Conservation (phyloP, 371 early-diverging fungal species). For the Coelomomyces lativittatus region DNA sequence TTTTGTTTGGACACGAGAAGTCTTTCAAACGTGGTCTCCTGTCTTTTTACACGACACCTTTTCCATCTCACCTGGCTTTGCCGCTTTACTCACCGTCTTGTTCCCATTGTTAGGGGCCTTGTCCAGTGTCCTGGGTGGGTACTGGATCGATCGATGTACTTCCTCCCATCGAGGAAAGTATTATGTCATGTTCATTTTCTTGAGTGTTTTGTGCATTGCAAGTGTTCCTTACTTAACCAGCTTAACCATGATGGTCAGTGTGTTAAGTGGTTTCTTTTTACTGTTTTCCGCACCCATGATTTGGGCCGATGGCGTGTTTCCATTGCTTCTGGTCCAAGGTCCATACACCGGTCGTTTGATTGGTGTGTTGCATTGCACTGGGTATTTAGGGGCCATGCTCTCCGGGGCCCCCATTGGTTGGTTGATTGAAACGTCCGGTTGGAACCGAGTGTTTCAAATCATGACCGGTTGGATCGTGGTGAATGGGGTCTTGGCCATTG, state of each 20-base stretch:
- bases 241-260: neutral
- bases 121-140: neutral
- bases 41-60: constrained; percentile 1
- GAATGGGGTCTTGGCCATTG: neutral
- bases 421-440: neutral
- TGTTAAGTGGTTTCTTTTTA: neutral
- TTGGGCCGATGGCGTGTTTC: neutral
- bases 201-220: neutral
- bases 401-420: neutral
- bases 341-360: neutral
- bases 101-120: neutral
- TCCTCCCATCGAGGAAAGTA: neutral
- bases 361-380: neutral
- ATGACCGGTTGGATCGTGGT: neutral
- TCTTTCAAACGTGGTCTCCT: neutral
- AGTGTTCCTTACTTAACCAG: neutral
- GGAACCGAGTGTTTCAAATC: neutral
- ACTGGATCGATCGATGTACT: neutral
- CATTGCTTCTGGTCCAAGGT: neutral
- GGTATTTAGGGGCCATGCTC: neutral
- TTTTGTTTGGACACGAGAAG: constrained; percentile 2
- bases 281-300: constrained; percentile 2
- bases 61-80: neutral
- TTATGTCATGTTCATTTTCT: neutral
- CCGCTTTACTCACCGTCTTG: neutral